phyloP scores from a whole-genome alignment of 306 rosid genomes.

The Vigna hirtella region DNA sequence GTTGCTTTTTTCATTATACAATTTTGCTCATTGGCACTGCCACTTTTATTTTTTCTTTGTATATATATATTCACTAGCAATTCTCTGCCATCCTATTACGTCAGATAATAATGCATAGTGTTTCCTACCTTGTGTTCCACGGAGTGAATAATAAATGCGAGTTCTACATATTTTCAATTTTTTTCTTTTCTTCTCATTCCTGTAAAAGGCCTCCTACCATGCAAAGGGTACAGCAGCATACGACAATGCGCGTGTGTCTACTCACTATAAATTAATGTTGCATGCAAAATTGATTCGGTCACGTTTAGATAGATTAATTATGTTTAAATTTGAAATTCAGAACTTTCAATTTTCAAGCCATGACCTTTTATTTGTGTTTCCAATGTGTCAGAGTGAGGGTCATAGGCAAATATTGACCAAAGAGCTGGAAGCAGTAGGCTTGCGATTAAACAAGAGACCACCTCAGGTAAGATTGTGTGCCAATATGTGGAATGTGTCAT shows the following conservation, averaged over 20 bases:
- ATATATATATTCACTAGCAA: slow-evolving; percentile 8
- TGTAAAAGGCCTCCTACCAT: not conserved
- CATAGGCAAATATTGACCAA: slow-evolving; percentile 96
- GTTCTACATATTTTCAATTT: slow-evolving; percentile 4
- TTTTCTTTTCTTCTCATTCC: slow-evolving; percentile 3
- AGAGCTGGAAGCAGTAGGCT: slow-evolving; percentile 99
- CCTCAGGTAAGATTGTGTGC: slow-evolving; percentile 74
- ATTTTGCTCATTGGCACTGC: slow-evolving; percentile 2
- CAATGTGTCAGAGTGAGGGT: slow-evolving; percentile 84
- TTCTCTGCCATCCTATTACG: slow-evolving; percentile 5
- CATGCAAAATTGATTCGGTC: slow-evolving; percentile 21
- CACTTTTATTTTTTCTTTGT: slow-evolving; percentile 9
- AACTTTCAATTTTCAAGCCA: slow-evolving; percentile 31
- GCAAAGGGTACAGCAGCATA: slow-evolving; percentile 12
- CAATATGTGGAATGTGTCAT: slow-evolving; percentile 29
- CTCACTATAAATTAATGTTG: slow-evolving; percentile 16
- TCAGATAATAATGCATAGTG: slow-evolving; percentile 19
- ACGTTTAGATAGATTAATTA: slow-evolving; percentile 21
- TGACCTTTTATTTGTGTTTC: not conserved
- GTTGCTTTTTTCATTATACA: slow-evolving; percentile 19
- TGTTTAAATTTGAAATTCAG: slow-evolving; percentile 26
- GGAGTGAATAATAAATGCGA: slow-evolving; percentile 7
- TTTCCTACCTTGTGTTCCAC: not conserved
- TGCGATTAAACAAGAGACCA: slow-evolving; percentile 94
- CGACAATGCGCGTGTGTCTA: slow-evolving; percentile 24